Evolutionary conservation across 805 yeast genomes (phyloP), one percentile per base, ranked within the genome.

Genomic region (Sugiyamaella americana): DNA sequence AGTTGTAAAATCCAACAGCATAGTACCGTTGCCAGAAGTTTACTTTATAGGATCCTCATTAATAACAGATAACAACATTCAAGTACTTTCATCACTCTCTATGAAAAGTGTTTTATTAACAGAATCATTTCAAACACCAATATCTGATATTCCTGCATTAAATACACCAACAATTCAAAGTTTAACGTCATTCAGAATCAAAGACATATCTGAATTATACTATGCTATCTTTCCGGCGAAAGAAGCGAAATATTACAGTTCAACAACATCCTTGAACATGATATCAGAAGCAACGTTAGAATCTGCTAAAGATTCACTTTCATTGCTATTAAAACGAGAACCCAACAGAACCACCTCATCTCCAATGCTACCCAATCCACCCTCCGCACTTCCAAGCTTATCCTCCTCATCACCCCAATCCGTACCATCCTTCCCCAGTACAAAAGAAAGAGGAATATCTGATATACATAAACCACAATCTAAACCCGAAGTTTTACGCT

Each of bases 41-140:
- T 60, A 57, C 55, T 60, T 54, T 37, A 44, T 61, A 3, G 65
- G 65, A 8, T 46, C 52, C 5, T 43, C 43, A 4, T 49, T 47
- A 1, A 37, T 17, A 5, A 43, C 46, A 11, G 54, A 51, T 26
- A 42, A 40, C 18, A 40, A 44, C 10, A 20, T 36, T 4, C 34
- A 23, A 21, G 39, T 17, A 4, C 39, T 37, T 10, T 23, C 23
- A 16, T 13, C 37, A 13, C 44, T 49, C 20, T 18, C 41, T 5
- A 32, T 47, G 22, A 45, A 19, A 13, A 22, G 22, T 3, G 40
- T 51, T 32, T 43, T 51, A 17, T 39, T 51, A 22, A 50, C 53
- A 11, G 41, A 34, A 2, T 17, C 17, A 2, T 6, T 50, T 19
- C 36, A 17, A 20, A 26, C 26, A n/a, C 46, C 48, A 3, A 38